These are phyloP conservation scores for Candida endomychidarum DNA, from an alignment of 805 yeast species.

Conservation along the genomic window DNA sequence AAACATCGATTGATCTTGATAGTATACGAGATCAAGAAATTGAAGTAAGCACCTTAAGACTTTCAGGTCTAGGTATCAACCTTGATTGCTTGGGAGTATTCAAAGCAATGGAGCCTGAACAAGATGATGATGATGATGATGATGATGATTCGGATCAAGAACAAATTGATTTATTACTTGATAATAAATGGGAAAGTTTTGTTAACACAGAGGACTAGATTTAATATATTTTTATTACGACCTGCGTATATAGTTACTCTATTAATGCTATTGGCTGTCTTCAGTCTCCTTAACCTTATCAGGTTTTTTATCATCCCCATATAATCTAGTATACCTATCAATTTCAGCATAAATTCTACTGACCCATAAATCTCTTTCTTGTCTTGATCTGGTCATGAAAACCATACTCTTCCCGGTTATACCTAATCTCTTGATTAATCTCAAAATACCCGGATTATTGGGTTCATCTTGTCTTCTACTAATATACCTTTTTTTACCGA, in stretches of 20 bases:
- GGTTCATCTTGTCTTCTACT: constrained; percentile 20
- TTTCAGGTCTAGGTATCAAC: constrained; percentile 1
- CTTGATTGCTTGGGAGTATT: not conserved
- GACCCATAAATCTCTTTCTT: constrained; percentile 86
- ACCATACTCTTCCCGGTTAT: constrained; percentile 66
- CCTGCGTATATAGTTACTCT: not conserved
- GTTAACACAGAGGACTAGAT: constrained; percentile 10
- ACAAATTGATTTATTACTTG: constrained; percentile 10
- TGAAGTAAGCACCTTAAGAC: not conserved
- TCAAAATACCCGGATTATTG: constrained; percentile 45
- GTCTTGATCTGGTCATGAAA: constrained; percentile 78
- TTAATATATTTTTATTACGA: constrained; percentile 4
- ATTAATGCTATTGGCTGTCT: not conserved
- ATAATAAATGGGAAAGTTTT: constrained; percentile 13
- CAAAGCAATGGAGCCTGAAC: not conserved
- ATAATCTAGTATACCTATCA: constrained; percentile 35
- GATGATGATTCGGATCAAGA: constrained; percentile 27
- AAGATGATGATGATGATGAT: constrained; percentile 14
- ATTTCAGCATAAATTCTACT: constrained; percentile 42
- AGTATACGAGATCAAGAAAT: not conserved
- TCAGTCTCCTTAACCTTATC: not conserved
- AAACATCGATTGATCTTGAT: too few species aligned
- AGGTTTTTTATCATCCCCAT: not conserved
- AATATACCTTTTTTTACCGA: constrained; percentile 59
- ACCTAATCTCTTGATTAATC: constrained; percentile 55